Evolutionary conservation across 257 asterid species (phyloP).

Genomic region (Verbena officinalis): DNA sequence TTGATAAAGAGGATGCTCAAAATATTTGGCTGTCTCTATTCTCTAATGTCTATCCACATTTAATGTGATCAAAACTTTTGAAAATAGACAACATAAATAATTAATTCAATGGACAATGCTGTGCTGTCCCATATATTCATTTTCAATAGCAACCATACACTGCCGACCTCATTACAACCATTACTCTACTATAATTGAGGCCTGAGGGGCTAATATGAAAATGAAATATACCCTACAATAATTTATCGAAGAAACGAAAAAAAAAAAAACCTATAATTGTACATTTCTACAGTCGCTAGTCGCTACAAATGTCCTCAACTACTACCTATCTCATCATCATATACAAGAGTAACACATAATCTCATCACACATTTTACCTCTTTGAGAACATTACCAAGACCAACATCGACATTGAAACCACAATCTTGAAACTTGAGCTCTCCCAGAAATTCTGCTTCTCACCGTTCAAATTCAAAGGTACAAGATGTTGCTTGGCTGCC

Average conservation of each 20-base stretch:
- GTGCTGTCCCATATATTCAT: background rate
- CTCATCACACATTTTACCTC: conserved; percentile 41
- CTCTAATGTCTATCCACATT: too few species aligned
- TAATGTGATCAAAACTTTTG: background rate
- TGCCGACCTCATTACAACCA: conserved; percentile 20
- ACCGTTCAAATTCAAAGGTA: conserved; percentile 14
- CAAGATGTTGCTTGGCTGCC: conserved; percentile 50
- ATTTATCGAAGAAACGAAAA: too few species aligned
- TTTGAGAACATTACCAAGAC: conserved; percentile 69
- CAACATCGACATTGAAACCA: conserved; percentile 85
- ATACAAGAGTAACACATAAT: conserved; percentile 32
- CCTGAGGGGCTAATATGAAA: conserved; percentile 24
- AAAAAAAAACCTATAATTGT: background rate
- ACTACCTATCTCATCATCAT: conserved; percentile 34
- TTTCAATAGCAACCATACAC: conserved; percentile 14
- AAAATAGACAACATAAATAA: background rate
- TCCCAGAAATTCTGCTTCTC: conserved; percentile 83
- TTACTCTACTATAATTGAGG: conserved; percentile 19
- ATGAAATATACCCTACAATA: conserved; percentile 18
- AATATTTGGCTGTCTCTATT: too few species aligned
- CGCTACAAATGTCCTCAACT: conserved; percentile 20
- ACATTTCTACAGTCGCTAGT: conserved; percentile 29
- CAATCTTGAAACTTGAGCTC: conserved; percentile 75
- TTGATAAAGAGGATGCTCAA: too few species aligned
- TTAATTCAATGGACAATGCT: background rate